Evolutionary conservation across 345 rosid genomes (phyloP), one percentile per base, ranked within the genome.

Genomic region (Corchorus capsularis): DNA sequence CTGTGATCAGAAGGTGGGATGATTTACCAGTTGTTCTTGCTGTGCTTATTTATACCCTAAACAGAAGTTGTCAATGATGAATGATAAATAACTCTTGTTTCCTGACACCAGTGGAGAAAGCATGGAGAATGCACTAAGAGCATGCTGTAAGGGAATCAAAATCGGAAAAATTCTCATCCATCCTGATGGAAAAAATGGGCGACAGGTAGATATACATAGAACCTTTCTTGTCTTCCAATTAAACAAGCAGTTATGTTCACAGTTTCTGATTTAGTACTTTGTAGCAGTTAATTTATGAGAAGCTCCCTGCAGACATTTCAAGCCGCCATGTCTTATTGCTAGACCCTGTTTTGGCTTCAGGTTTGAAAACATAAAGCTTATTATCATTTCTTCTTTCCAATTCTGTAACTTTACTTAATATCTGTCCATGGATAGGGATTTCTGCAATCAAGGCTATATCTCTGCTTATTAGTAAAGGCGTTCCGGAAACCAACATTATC

Each of bases 341-440:
- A 10, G 98, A 93, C 68, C 99, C 98, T 1, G 94, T 93, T 83
- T 87, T 95, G 56, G 97, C 98, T 84, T 93, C 99, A 88, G 98
- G 98, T 94, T 78, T 50, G 76, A 75, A 32, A 17, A 53, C 72
- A 47, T 63, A 68, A 77, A 43, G 65, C 27, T 27, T 27, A 27
- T 35, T 43, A 13, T 20, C 11, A 17, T 47, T 43, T 43, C 1
- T 37, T 57, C 35, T 62, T 27, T 55, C 62, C 17, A n/a, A 50
- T 13, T 49, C 60, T 9, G 55, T 1, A 10, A 62, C 3, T 19
- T n/a, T 63, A 76, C 72, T 73, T 11, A 82, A 71, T 22, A 34
- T 76, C 45, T 15, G 41, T 64, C 37, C 8, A n/a, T 76, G 69
- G 67, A 50, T 79, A 90, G 97, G 97, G 52, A 92, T 87, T 72